A percentile compares a stretch with the other conserved stretches of the same genome.
Conservation (phyloP, 2,329 filamentous ascomycete species). For the Eutypella sp. region DNA sequence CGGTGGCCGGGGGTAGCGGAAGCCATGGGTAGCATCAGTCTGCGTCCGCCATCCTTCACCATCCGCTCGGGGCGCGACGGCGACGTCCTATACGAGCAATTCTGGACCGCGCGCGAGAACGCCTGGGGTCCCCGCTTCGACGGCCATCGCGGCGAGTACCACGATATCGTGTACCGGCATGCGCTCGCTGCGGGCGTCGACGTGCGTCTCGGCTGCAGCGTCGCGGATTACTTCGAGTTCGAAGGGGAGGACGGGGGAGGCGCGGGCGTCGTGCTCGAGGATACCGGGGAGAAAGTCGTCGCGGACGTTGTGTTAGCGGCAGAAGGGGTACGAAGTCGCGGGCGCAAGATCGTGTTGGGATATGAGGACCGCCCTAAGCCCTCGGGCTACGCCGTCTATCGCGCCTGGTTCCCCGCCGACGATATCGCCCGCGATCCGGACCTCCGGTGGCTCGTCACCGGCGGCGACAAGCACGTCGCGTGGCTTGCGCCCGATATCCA, state of each 20-base stretch:
- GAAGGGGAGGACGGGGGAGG: constrained; percentile 9
- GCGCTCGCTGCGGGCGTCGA: constrained; percentile 43
- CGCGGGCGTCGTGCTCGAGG: constrained; percentile 18
- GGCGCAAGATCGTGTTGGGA: constrained; percentile 40
- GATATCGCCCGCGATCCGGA: constrained; percentile 40
- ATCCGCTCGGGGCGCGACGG: constrained; percentile 46
- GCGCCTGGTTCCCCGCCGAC: constrained; percentile 39
- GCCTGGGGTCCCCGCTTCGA: constrained; percentile 44
- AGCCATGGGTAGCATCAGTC: constrained; percentile 44
- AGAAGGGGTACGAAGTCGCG: constrained; percentile 42
- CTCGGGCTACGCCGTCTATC: constrained; percentile 40
- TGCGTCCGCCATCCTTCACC: constrained; percentile 34
- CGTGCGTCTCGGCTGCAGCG: constrained; percentile 39
- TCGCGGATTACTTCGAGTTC: constrained; percentile 45
- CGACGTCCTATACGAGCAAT: constrained; percentile 46
- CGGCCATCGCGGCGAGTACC: constrained; percentile 48
- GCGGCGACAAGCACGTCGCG: constrained; percentile 45
- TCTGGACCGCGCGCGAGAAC: constrained; percentile 31
- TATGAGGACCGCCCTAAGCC: constrained; percentile 37
- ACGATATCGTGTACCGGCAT: constrained; percentile 46
- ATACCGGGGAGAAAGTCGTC: constrained; percentile 26
- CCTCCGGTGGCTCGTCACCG: constrained; percentile 39
- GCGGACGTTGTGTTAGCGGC: constrained; percentile 42
- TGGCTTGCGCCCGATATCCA: constrained; percentile 51
- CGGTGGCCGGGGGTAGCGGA: constrained; percentile 48